A percentile compares a stretch with the other conserved stretches of the same genome.
Evolutionary conservation across 1,284 basidiomycete species (phyloP).

Genomic region (Ceratobasidium theobromae): DNA sequence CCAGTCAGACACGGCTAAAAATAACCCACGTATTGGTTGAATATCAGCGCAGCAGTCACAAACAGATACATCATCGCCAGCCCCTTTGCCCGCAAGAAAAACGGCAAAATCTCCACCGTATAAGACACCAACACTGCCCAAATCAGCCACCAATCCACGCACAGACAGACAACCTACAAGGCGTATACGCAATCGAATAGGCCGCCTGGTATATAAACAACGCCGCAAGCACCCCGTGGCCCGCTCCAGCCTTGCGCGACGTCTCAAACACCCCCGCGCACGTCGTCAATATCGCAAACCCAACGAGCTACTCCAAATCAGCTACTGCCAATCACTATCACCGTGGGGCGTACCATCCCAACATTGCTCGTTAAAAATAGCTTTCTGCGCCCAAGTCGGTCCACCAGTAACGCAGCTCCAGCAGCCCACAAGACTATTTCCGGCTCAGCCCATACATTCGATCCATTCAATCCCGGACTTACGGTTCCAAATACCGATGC

Average conservation of each 20-base stretch:
- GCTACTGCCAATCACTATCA: neutral
- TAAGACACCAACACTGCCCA: constrained; percentile 48
- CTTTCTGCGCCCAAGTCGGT: constrained; percentile 60
- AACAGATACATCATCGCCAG: constrained; percentile 61
- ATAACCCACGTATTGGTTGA: constrained; percentile 56
- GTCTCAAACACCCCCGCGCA: constrained; percentile 18
- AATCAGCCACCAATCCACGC: neutral
- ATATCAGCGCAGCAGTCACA: constrained; percentile 48
- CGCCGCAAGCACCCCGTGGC: constrained; percentile 52
- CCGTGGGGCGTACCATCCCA: constrained; percentile 51
- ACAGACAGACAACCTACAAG: constrained; percentile 32
- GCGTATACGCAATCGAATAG: constrained; percentile 68
- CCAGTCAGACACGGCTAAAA: neutral
- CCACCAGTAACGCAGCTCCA: constrained; percentile 57
- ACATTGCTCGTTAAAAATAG: constrained; percentile 63
- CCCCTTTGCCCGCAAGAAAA: constrained; percentile 66
- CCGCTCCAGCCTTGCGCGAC: constrained; percentile 17
- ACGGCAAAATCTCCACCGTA: constrained; percentile 68
- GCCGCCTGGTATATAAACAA: constrained; percentile 43
- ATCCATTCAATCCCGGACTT: neutral
- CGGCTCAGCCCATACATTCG: neutral
- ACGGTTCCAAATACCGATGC: constrained; percentile 21
- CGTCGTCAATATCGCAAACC: constrained; percentile 19
- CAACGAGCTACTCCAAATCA: constrained; percentile 1
- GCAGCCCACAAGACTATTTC: constrained; percentile 37